A percentile compares a stretch with the other conserved stretches of the same genome.
Conservation (phyloP, 768 basidiomycete species). For the Podaxis sp. region DNA sequence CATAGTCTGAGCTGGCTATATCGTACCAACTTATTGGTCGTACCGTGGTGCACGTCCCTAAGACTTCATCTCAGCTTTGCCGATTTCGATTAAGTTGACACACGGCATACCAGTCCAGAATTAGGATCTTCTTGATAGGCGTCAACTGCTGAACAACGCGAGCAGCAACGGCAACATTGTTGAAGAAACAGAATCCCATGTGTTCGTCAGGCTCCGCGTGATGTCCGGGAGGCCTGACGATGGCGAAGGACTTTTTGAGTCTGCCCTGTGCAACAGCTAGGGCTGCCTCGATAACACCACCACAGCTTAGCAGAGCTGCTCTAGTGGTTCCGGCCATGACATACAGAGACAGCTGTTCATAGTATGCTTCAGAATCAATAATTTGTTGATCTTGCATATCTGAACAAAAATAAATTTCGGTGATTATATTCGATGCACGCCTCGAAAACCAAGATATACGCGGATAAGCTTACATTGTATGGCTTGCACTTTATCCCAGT, state of each 20-base stretch:
- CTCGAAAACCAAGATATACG: conserved; percentile 13
- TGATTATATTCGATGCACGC: conserved; percentile 16
- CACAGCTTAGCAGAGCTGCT: conserved; percentile 86
- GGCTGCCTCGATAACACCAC: conserved; percentile 90
- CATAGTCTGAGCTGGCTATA: conserved; percentile 14
- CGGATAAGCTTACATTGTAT: conserved; percentile 66
- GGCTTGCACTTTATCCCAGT: conserved; percentile 88
- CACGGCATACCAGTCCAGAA: conserved; percentile 85
- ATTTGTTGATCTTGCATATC: conserved; percentile 78
- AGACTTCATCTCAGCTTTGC: conserved; percentile 1
- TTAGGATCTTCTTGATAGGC: conserved; percentile 76
- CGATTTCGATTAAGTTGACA: conserved; percentile 9
- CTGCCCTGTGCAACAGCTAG: conserved; percentile 80
- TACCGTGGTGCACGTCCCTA: conserved; percentile 97
- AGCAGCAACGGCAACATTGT: conserved; percentile 94
- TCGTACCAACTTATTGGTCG: conserved; percentile 13
- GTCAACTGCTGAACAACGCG: conserved; percentile 75
- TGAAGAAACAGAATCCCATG: conserved; percentile 99
- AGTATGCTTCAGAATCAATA: conserved; percentile 74
- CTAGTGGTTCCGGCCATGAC: conserved; percentile 83
- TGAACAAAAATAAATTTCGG: conserved; percentile 28
- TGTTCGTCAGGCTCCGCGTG: conserved; percentile 98
- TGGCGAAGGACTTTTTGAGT: conserved; percentile 87
- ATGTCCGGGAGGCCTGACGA: conserved; percentile 96
- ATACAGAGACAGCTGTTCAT: conserved; percentile 91